Base-by-base conservation (phyloP, 2,329 filamentous ascomycete genomes). In the Penicillium thymicola region DNA sequence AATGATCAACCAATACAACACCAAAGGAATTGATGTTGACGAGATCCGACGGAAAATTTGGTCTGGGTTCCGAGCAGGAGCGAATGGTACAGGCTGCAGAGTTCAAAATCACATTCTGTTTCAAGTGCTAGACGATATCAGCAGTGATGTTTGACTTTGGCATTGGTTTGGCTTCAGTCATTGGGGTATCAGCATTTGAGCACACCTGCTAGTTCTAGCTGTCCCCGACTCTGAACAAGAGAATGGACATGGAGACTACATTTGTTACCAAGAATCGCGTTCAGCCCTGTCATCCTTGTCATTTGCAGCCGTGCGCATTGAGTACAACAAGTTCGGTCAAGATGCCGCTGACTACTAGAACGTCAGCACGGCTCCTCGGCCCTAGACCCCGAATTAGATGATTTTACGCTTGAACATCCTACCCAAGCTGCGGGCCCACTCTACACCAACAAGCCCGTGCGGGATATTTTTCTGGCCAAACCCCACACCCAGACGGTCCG, bases 41-140 rank as follows among this genome's bases (percentile, higher is more conserved):
- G 68, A 74, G 36, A 75, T 76, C 38, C 68, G 66, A 37, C 59
- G 61, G 44, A 71, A 65, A 54, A 67, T 75, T 14, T 70, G 68
- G 56, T 59, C 65, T n/a, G 73, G 72, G 0, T 75, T 75, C 47
- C 64, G 65, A 38, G 67, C 66, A 25, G 65, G 66, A 11, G 47
- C 57, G 10, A 59, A 62, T 48, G 68, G 67, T 9, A 63, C 70
- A 54, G 73, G 69, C 23, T 75, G 72, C 56, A 69, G 72, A 45
- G 72, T 77, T 7, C 70, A 73, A 44, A 75, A 72, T 51, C 72
- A 74, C n/a, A 67, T 80, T 14, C 68, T 79, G 23, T 76, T 78
- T 28, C 61, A 73, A 59, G 66, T 75, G 18, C 54, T 75, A 61
- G 70, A 75, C 58, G 73, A 76, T 41, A 70, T 75, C 54, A 74